These are phyloP conservation scores for Microdochium bolleyi DNA, from an alignment of 2,329 filamentous ascomycete genomes.

Conservation along the genomic window DNA sequence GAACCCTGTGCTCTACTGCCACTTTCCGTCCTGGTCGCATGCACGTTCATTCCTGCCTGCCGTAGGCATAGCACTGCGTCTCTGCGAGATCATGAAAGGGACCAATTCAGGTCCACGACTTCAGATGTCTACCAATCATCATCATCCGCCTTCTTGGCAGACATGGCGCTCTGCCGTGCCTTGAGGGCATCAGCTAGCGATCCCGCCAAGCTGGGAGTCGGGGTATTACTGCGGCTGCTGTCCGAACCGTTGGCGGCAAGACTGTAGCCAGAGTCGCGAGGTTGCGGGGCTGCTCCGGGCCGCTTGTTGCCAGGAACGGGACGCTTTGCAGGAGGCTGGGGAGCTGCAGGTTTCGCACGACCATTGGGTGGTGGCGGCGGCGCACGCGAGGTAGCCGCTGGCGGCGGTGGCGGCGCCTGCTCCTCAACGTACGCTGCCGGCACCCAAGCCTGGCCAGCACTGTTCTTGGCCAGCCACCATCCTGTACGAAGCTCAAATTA, in stretches of 20 bases:
- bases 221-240: slow-evolving; percentile 62
- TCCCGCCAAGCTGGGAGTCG: slow-evolving; percentile 63
- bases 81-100: no score
- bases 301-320: slow-evolving; percentile 64
- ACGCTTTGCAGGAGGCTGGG: slow-evolving; percentile 72
- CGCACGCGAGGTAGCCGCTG: slow-evolving; percentile 52
- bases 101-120: no score
- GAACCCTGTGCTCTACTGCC: no score
- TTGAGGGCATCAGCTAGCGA: slow-evolving; percentile 73
- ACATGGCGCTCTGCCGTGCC: slow-evolving; percentile 70
- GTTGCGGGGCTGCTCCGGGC: slow-evolving; percentile 51
- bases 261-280: slow-evolving; percentile 65
- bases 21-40: no score
- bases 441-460: slow-evolving; percentile 74
- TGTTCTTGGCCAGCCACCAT: slow-evolving; percentile 89
- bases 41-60: no score
- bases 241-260: slow-evolving; percentile 49
- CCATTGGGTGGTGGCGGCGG: slow-evolving; percentile 58
- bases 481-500: slow-evolving; percentile 40
- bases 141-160: slow-evolving; percentile 58
- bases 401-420: slow-evolving; percentile 53
- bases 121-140: slow-evolving; percentile 53
- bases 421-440: slow-evolving; percentile 93
- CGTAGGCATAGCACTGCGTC: no score
- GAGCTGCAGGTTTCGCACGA: slow-evolving; percentile 61